A percentile compares a stretch with the other conserved stretches of the same genome.
These are phyloP conservation scores for Sporothrix pallida DNA, from an alignment of 2,329 filamentous ascomycete genomes.

Conservation along the genomic window DNA sequence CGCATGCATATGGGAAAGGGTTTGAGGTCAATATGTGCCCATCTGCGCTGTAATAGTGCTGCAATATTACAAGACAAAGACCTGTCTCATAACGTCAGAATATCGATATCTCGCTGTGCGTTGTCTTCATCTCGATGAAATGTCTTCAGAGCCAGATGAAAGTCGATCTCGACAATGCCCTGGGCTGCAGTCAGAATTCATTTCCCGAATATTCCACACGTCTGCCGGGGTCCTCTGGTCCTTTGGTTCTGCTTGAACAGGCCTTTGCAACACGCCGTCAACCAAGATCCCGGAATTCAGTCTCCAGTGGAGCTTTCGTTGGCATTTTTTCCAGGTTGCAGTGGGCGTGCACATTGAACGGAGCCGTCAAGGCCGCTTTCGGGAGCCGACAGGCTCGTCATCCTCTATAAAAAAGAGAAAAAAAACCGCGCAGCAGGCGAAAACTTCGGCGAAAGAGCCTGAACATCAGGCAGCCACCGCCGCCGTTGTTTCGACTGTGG, in stretches of 20 bases:
- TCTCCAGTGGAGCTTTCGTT: slow-evolving; percentile 28
- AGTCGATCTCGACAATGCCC: not conserved
- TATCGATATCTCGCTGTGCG: not conserved
- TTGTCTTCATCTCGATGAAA: slow-evolving; percentile 12
- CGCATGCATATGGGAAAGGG: slow-evolving; percentile 14
- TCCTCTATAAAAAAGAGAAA: not conserved
- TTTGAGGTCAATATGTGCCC: not conserved
- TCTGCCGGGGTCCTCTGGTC: not conserved
- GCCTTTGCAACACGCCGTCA: slow-evolving; percentile 22
- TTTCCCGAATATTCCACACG: slow-evolving; percentile 14
- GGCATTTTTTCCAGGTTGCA: slow-evolving; percentile 1
- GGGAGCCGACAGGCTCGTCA: not conserved
- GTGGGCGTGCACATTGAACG: not conserved
- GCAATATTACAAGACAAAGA: not conserved
- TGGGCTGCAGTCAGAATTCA: slow-evolving; percentile 23
- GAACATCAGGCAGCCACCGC: not conserved
- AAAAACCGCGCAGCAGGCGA: not conserved
- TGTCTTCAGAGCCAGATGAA: not conserved
- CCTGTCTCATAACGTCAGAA: not conserved
- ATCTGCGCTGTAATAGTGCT: not conserved
- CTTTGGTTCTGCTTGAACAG: slow-evolving; percentile 5
- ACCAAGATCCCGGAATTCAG: slow-evolving; percentile 35
- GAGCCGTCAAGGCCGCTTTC: not conserved
- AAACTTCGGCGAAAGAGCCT: slow-evolving; percentile 4
- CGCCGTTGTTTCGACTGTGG: slow-evolving; percentile 5